Evolutionary conservation across 495 filamentous ascomycete genomes (phyloP), one percentile per base, ranked within the genome.

Genomic region (Amniculicola lignicola): DNA sequence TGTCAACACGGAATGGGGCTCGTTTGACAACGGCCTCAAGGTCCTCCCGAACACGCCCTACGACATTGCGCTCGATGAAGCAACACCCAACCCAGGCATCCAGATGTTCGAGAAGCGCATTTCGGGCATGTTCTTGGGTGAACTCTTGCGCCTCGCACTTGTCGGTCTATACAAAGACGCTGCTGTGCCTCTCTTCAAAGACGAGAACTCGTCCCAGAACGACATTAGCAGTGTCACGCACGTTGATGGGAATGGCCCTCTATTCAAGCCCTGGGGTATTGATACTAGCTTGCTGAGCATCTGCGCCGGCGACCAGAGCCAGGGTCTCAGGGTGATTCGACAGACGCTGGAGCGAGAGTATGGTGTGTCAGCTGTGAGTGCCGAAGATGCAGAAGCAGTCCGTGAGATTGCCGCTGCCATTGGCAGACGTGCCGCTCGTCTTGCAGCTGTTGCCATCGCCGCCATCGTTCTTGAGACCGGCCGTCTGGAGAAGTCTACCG

Each of bases 71-170:
- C 77, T 98, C 31, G 90, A 98, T 73, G 74, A 75, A 48, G 82
- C 83, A 19, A 90, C 82, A 65, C 82, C 88, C 59, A 98, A 98
- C 75, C 93, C 93, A 0, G 93, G 94, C 31, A 82, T 96, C 52
- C 93, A 98, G 70, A 96, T 96, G 86, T 98, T 96, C 73, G 93
- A 98, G 75, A 98, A 98, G 78, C 86, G 93, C 42, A 85, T 98
- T 31, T 93, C 88, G 0, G 93, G 93, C 71, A 98, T 98, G 93
- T 98, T 97, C 78, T 70, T 98, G 18, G 93, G 93, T 48, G 93
- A 98, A 68, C 91, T 98, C 54, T 75, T 96, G 31, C 87, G 93
- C 9, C 81, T 87, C 25, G 84, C 83, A 24, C 69, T 96, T 23
- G 63, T 90, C 16, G 74, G 79, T 28, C 56, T 73, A 10, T 70